A percentile compares a stretch with the other conserved stretches of the same genome.
These are phyloP conservation scores for Litsea cubeba DNA, from an alignment of 164 flowering plant genomes.

Conservation along the genomic window DNA sequence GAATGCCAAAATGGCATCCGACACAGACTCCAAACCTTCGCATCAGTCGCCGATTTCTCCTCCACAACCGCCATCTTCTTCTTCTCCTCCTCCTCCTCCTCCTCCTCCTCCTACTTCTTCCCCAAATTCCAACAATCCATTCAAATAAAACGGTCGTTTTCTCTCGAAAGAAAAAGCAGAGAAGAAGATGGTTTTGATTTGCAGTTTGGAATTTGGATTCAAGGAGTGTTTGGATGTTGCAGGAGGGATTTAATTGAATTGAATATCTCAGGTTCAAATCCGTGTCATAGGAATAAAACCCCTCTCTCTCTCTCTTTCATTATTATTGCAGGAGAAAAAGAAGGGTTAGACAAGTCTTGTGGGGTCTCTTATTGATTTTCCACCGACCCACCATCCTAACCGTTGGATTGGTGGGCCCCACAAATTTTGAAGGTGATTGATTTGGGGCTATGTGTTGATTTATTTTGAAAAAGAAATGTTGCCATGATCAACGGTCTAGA, in stretches of 20 bases:
- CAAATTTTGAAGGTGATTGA: too few relatives aligned
- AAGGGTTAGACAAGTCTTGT: too few relatives aligned
- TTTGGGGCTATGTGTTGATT: too few relatives aligned
- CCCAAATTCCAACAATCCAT: not conserved
- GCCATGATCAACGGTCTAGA: too few relatives aligned
- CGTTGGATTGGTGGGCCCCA: too few relatives aligned
- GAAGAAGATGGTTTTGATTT: not conserved
- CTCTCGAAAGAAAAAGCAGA: not conserved
- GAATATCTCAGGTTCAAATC: slow-evolving; percentile 8
- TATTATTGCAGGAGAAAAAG: too few relatives aligned
- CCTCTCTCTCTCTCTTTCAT: too few relatives aligned
- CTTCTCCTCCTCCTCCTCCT: not conserved
- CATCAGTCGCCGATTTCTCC: slow-evolving; percentile 30
- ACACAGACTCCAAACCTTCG: slow-evolving; percentile 66
- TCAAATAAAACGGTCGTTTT: not conserved
- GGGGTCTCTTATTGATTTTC: too few relatives aligned
- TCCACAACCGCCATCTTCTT: slow-evolving; percentile 48
- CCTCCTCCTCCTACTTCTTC: not conserved
- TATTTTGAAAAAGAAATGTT: too few relatives aligned
- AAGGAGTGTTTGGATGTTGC: slow-evolving; percentile 5
- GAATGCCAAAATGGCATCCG: slow-evolving; percentile 31
- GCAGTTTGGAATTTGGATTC: not conserved
- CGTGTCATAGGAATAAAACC: not conserved
- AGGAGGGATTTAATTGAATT: slow-evolving; percentile 5
- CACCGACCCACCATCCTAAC: too few relatives aligned